These are phyloP conservation scores for Coemansia asiatica DNA, from an alignment of 192 early-diverging fungal species.

Conservation along the genomic window DNA sequence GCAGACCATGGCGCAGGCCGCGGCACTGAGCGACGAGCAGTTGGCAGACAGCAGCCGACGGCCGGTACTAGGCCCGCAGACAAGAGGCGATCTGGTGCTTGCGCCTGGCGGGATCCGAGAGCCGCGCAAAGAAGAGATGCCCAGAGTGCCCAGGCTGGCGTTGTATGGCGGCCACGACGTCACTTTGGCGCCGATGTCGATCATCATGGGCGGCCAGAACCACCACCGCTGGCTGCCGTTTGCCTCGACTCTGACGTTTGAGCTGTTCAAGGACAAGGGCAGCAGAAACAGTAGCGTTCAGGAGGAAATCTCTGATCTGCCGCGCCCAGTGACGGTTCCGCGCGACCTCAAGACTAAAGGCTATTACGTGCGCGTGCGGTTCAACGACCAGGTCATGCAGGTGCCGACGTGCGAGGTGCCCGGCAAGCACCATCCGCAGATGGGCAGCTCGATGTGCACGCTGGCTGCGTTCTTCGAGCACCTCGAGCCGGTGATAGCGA, in stretches of 20 bases:
- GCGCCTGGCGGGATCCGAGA: conserved; percentile 19
- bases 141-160: conserved; percentile 28
- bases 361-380: conserved; percentile 34
- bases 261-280: conserved; percentile 34
- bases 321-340: background rate
- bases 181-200: conserved; percentile 24
- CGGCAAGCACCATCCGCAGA: conserved; percentile 36
- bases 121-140: conserved; percentile 8
- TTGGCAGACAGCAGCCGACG: background rate
- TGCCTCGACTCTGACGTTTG: conserved; percentile 42
- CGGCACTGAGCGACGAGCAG: background rate
- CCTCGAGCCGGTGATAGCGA: conserved; percentile 18
- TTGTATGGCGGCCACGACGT: conserved; percentile 39
- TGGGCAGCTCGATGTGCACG: conserved; percentile 46
- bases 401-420: conserved; percentile 28
- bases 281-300: background rate
- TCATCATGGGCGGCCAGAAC: conserved; percentile 25
- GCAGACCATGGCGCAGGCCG: conserved; percentile 33
- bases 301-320: background rate
- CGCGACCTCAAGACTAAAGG: background rate
- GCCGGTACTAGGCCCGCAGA: conserved; percentile 21
- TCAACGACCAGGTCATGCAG: conserved; percentile 31
- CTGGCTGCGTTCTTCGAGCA: conserved; percentile 48
- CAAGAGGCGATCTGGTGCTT: conserved; percentile 18
- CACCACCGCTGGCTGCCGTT: conserved; percentile 32